Base-by-base conservation (phyloP, 148 eudicot genomes). In the Arbutus unedo region DNA sequence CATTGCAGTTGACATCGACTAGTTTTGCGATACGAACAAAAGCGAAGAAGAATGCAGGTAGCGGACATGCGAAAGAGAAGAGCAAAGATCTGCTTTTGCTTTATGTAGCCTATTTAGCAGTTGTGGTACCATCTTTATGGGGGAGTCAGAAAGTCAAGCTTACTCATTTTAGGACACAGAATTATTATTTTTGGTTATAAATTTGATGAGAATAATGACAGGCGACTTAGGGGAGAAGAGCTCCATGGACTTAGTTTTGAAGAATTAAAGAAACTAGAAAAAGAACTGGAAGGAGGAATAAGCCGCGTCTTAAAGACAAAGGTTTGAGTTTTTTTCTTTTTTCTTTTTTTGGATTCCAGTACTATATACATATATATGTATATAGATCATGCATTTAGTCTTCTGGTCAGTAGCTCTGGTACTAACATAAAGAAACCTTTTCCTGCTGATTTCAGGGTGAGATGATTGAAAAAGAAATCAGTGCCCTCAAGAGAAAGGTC, bases 141-240 rank as follows among this genome's bases (percentile, higher is more conserved):
- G 38, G 1, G 38, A 31, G 38, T n/a, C n/a, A 31, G 38, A 31
- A 1, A 31, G 38, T 31, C 38, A 31, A 31, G 38, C 38, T 31
- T 31, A 31, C 38, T n/a, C n/a, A n/a, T n/a, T n/a, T n/a, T n/a
- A n/a, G n/a, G n/a, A n/a, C n/a, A n/a, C 43, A 10, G 14, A 25
- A 4, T 6, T 50, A 51, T 56, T 56, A 31, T 56, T 56, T 15
- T 48, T 14, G 64, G 8, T 21, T 4, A 0, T 38, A 16, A 2
- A 81, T 68, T 38, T 80, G 47, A 48, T 49, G 48, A 71, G 54
- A 10, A 8, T 8, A 18, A 82, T 44, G 10, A 14, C 38, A 89
- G 91, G 85, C 87, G 82, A 14, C 84, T 89, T 25, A 82, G 72
- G 50, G 91, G 91, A 75, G 91, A 89, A 82, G 89, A 89, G 51